phyloP scores from a whole-genome alignment of 768 basidiomycete species.

The Saitozyma podzolica region DNA sequence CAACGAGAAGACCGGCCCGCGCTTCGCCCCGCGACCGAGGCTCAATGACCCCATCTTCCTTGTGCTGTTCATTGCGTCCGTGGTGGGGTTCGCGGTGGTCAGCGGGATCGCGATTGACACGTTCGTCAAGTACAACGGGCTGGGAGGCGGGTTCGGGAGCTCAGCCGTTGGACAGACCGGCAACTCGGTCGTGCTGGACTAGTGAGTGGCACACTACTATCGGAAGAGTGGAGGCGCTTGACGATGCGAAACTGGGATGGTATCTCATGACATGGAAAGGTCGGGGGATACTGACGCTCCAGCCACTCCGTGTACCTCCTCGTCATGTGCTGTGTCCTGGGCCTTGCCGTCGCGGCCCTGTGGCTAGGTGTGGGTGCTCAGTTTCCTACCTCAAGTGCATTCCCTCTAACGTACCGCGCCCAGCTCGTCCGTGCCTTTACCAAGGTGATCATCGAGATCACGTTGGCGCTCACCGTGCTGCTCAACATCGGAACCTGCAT shows the following conservation, averaged over 20 bases:
- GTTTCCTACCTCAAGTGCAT: too few species aligned
- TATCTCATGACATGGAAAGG: neutral
- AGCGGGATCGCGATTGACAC: conserved; percentile 66
- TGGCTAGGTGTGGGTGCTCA: conserved; percentile 60
- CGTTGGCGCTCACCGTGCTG: conserved; percentile 44
- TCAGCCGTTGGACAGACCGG: conserved; percentile 57
- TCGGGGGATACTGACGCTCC: neutral
- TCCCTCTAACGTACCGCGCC: neutral
- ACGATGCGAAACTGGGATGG: neutral
- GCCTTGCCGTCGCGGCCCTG: conserved; percentile 64
- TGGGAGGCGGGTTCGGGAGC: conserved; percentile 68
- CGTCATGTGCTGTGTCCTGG: conserved; percentile 69
- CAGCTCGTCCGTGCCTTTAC: conserved; percentile 70
- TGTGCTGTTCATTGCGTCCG: conserved; percentile 70
- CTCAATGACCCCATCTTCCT: conserved; percentile 74
- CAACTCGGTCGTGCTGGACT: conserved; percentile 65
- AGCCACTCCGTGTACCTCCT: conserved; percentile 77
- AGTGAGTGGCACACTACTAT: conserved; percentile 54
- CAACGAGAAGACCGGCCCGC: conserved; percentile 46
- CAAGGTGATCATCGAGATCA: conserved; percentile 65
- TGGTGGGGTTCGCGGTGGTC: conserved; percentile 68
- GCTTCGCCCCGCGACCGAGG: conserved; percentile 59
- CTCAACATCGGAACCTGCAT: conserved; percentile 65
- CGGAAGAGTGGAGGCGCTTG: neutral
- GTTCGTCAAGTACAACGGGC: conserved; percentile 66